These are phyloP conservation scores for Mucor saturninus DNA, from an alignment of 371 early-diverging fungal species.

Conservation along the genomic window DNA sequence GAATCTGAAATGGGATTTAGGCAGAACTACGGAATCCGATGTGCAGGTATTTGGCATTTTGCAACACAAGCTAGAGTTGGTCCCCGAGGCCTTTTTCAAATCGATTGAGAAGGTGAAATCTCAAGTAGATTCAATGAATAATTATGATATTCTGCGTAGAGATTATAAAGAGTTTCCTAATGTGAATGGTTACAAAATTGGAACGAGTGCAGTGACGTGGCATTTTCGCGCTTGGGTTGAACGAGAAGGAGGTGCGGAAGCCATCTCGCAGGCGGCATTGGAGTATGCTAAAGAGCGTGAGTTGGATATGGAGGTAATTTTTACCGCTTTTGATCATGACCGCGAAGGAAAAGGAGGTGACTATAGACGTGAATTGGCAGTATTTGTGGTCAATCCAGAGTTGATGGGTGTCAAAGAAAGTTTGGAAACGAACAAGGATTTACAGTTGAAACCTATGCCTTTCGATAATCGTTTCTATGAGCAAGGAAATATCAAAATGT, in stretches of 20 bases:
- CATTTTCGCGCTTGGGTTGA: slow-evolving; percentile 57
- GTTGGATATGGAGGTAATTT: slow-evolving; percentile 61
- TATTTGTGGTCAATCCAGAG: slow-evolving; percentile 43
- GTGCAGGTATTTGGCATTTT: slow-evolving; percentile 44
- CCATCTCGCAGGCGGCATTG: slow-evolving; percentile 26
- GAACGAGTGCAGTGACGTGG: slow-evolving; percentile 71
- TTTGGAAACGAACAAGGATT: slow-evolving; percentile 29
- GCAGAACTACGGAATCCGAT: slow-evolving; percentile 63
- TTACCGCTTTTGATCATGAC: slow-evolving; percentile 64
- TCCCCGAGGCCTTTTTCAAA: slow-evolving; percentile 37
- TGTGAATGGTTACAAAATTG: slow-evolving; percentile 50
- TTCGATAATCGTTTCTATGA: slow-evolving; percentile 31
- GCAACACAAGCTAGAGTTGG: background rate
- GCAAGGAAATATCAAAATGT: slow-evolving; percentile 62
- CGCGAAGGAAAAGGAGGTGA: slow-evolving; percentile 31
- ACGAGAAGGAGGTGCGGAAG: slow-evolving; percentile 38
- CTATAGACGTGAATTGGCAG: slow-evolving; percentile 68
- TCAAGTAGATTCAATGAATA: slow-evolving; percentile 54
- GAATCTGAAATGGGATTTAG: slow-evolving; percentile 57
- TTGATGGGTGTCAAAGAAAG: slow-evolving; percentile 22
- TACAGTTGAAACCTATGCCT: slow-evolving; percentile 6
- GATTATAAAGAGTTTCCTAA: slow-evolving; percentile 77
- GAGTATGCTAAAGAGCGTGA: slow-evolving; percentile 43
- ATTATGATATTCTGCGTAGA: slow-evolving; percentile 67
- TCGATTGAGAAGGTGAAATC: slow-evolving; percentile 62